phyloP scores from a whole-genome alignment of 2,329 filamentous ascomycete species.

The Ascochyta fabae region DNA sequence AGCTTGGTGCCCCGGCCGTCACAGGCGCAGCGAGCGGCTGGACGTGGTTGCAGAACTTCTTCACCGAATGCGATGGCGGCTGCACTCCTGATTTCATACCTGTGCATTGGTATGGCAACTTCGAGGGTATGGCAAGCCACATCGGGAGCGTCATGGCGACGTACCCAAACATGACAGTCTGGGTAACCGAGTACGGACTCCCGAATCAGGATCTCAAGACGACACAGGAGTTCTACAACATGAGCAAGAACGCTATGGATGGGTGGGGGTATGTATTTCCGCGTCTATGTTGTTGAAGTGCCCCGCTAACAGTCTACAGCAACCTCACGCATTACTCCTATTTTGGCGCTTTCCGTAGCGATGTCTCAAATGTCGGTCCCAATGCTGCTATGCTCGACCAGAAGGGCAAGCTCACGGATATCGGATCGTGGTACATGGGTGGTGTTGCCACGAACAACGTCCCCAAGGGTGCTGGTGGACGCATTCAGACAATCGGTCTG shows the following conservation, averaged over 20 bases:
- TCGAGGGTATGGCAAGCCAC: slow-evolving; percentile 70
- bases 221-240: slow-evolving; percentile 73
- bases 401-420: slow-evolving; percentile 73
- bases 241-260: slow-evolving; percentile 71
- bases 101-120: slow-evolving; percentile 67
- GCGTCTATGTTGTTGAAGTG: background rate
- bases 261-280: slow-evolving; percentile 55
- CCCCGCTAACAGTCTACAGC: slow-evolving; percentile 23
- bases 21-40: slow-evolving; percentile 67
- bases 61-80: slow-evolving; percentile 61
- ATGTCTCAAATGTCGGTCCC: slow-evolving; percentile 74
- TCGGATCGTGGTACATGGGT: slow-evolving; percentile 80
- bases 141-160: slow-evolving; percentile 65
- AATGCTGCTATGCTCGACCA: slow-evolving; percentile 74
- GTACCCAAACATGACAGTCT: slow-evolving; percentile 64
- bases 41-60: slow-evolving; percentile 71
- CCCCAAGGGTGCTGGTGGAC: slow-evolving; percentile 10
- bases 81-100: slow-evolving; percentile 60
- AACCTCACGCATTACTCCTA: slow-evolving; percentile 74
- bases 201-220: slow-evolving; percentile 60
- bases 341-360: slow-evolving; percentile 76
- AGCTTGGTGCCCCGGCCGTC: slow-evolving; percentile 73
- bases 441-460: slow-evolving; percentile 30
- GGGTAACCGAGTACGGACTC: slow-evolving; percentile 80
- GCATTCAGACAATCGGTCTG: slow-evolving; percentile 6